Percentiles rank a stretch among this genome's conserved stretches.
Conservation (phyloP, 352 stramenopile genomes). For the Aphanomyces stellatus region DNA sequence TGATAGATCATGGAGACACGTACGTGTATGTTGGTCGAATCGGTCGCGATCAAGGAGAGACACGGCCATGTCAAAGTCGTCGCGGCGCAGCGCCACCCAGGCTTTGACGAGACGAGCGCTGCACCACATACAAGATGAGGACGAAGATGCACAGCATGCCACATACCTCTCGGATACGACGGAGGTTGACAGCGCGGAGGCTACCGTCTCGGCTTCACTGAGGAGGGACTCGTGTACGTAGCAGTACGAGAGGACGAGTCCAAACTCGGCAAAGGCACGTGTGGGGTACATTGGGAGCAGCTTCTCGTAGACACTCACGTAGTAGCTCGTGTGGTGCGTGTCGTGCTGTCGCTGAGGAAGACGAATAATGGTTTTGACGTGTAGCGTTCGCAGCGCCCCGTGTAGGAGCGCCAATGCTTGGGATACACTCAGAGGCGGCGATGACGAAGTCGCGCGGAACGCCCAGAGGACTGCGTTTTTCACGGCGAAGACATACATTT, state of each 20-base stretch:
- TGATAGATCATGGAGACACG: no score
- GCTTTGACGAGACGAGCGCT: neutral
- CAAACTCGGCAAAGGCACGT: neutral
- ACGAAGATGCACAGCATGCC: no score
- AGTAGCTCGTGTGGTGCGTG: neutral
- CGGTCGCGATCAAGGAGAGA: no score
- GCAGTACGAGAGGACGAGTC: slow-evolving; percentile 5
- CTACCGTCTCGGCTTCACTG: neutral
- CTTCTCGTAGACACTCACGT: neutral
- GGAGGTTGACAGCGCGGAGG: neutral
- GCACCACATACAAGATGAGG: no score
- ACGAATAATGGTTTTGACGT: no score
- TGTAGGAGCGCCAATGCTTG: slow-evolving; percentile 5
- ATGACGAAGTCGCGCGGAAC: neutral
- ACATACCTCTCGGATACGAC: no score
- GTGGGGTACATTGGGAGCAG: neutral
- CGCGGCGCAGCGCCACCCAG: neutral
- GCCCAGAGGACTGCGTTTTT: slow-evolving; percentile 5
- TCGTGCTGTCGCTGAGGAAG: no score
- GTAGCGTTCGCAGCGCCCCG: neutral
- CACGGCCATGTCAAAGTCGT: no score
- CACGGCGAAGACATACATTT: neutral
- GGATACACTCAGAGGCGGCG: neutral
- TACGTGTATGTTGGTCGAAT: no score
- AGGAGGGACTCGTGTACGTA: slow-evolving; percentile 1